Base-by-base conservation (phyloP, 352 stramenopile genomes). In the Phytophthora foliorum region DNA sequence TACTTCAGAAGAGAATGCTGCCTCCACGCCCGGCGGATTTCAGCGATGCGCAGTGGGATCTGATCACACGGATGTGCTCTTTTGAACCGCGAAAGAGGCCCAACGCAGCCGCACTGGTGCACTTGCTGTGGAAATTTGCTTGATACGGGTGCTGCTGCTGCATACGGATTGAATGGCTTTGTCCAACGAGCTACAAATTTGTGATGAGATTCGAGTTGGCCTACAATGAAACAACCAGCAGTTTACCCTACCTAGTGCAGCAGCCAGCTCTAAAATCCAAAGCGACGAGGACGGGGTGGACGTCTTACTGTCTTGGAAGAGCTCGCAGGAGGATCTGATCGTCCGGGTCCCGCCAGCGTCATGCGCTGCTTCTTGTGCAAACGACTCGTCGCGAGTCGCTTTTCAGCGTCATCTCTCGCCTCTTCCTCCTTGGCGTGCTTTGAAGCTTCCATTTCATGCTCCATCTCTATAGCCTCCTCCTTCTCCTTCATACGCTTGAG, bases 401-500 rank as follows among this genome's bases (percentile, higher is more conserved):
- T 64, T 34, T 68, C 52, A n/a, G 66, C 48, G 4, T 61, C 68
- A 17, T 72, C 63, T 22, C 68, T 67, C 10, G 25, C 52, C 22
- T 67, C 57, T 46, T 69, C 32, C n/a, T 70, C 38, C 49, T 80
- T 77, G 3, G 56, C 59, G 5, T 69, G 44, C 2, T 65, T 58
- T 41, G 63, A 77, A 4, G 68, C 74, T 50, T 75, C 55, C 87
- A 97, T 97, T 69, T 97, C 91, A 4, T 85, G 39, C 74, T 98
- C 90, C 89, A 97, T 97, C 50, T 78, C 74, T 14, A 82, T 48
- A 7, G 52, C 74, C 67, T 88, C 87, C n/a, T 83, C 86, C 63
- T 81, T 84, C 31, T 90, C 88, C 74, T 97, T 98, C 78, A 78
- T 92, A 32, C 92, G 84, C 71, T 98, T 96, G 17, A 93, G 76